Percentiles rank a stretch among this genome's conserved stretches.
phyloP scores from a whole-genome alignment of 2,329 filamentous ascomycete genomes.

The Stachybotrys echinatus region DNA sequence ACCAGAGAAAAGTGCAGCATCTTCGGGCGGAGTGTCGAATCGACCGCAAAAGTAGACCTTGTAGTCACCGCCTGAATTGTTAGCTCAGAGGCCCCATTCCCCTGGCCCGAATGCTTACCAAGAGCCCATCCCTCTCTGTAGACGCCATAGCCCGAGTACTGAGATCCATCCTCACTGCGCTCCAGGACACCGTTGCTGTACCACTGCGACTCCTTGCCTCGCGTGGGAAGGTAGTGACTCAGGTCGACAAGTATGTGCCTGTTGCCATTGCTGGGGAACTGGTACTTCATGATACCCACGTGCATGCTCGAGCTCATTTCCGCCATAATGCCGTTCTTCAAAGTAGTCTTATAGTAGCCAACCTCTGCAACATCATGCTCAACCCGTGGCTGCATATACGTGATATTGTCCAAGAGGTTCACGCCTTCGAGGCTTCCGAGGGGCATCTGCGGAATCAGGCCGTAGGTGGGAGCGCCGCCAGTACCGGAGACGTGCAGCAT shows the following conservation, averaged over 20 bases:
- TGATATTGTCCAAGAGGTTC: slow-evolving; percentile 40
- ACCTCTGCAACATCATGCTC: slow-evolving; percentile 38
- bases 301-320: slow-evolving; percentile 45
- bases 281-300: slow-evolving; percentile 46
- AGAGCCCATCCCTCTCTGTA: slow-evolving; percentile 20
- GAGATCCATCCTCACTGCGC: slow-evolving; percentile 27
- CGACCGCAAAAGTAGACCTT: slow-evolving; percentile 10
- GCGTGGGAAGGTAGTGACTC: slow-evolving; percentile 40
- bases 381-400: slow-evolving; percentile 37
- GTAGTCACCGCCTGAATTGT: slow-evolving; percentile 9
- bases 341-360: slow-evolving; percentile 46
- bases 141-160: slow-evolving; percentile 40
- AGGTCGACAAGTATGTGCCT: slow-evolving; percentile 40
- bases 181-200: slow-evolving; percentile 35
- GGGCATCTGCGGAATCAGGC: slow-evolving; percentile 45
- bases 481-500: slow-evolving; percentile 53
- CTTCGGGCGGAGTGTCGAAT: slow-evolving; percentile 11
- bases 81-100: too few species aligned
- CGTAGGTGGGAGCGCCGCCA: slow-evolving; percentile 55
- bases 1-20: slow-evolving; percentile 31
- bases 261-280: slow-evolving; percentile 34
- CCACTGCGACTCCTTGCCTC: slow-evolving; percentile 31
- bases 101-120: too few species aligned
- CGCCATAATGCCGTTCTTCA: slow-evolving; percentile 42
- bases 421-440: slow-evolving; percentile 33